Base-by-base conservation (phyloP, 2,329 filamentous ascomycete species). In the Talaromyces sp. region DNA sequence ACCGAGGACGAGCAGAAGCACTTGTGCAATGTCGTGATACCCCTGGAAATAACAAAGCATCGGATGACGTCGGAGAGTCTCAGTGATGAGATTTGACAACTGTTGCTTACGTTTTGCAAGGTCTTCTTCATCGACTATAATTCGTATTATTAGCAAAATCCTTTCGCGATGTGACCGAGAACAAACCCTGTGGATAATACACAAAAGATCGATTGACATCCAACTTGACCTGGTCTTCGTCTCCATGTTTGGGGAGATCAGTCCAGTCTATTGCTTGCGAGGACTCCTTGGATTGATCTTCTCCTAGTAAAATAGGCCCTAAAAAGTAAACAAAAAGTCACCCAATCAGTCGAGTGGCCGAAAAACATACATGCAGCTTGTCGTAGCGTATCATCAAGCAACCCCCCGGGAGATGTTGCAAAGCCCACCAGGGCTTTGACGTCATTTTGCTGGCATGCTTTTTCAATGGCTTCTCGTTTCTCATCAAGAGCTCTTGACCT, bases 11-110 rank as follows among this genome's bases (percentile, higher is more conserved):
- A 99, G 84, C 47, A 98, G 84, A 63, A 99, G 84, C 27, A 99
- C 95, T 77, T 99, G 96, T 68, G 91, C 95, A 70, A 99, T 98
- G 78, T 99, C 95, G 76, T 99, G 95, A 74, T 96, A 99, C 73
- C 95, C 95, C 79, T 99, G 95, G 75, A 99, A 99, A 78, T 99
- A 99, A 80, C 88, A 92, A 39, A 99, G 85, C 73, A 88, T 88
- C 17, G 93, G 92, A 69, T 96, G 84, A 36, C 85, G 85, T 58
- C 96, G 88, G 53, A 99, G 84, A 15, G 96, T 86, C 65, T 89
- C 84, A 57, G 85, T 85, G 69, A 99, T 98, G 57, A 99, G 82
- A 65, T 86, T 79, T 8, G 88, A 93, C 1, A 99, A 84, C 70
- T 95, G 87, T 59, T 81, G 73, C 72, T 95, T 97, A 71, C 90